phyloP scores from a whole-genome alignment of 495 filamentous ascomycete species.

The Symbiotaphrina buchneri region DNA sequence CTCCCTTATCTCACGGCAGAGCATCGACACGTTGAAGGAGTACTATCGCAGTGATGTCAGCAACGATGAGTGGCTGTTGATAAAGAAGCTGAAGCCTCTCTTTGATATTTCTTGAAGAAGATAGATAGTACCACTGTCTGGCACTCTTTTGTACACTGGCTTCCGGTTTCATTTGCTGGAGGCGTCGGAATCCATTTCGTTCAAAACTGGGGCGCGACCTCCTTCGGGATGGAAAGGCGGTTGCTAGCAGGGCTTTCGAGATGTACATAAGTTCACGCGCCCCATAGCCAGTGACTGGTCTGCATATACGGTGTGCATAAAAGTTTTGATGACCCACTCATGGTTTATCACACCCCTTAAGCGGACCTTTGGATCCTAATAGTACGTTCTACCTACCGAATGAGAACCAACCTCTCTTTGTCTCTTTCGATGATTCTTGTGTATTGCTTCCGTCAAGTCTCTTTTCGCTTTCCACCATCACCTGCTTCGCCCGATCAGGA shows the following conservation, averaged over 20 bases:
- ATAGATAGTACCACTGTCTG: too few relatives aligned
- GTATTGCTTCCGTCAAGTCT: conserved; percentile 1
- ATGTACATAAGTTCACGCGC: too few relatives aligned
- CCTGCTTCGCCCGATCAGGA: conserved; percentile 31
- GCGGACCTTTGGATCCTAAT: too few relatives aligned
- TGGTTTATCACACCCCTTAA: too few relatives aligned
- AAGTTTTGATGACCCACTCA: too few relatives aligned
- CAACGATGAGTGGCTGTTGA: conserved; percentile 80
- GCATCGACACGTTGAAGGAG: conserved; percentile 90
- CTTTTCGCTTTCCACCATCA: conserved; percentile 9
- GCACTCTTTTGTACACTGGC: background rate
- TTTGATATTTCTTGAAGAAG: conserved; percentile 60
- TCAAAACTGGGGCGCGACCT: too few relatives aligned
- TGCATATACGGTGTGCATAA: too few relatives aligned
- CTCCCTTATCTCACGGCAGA: conserved; percentile 61
- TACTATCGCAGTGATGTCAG: conserved; percentile 79
- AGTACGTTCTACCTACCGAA: conserved; percentile 45
- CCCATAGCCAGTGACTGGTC: too few relatives aligned
- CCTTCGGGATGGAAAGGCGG: too few relatives aligned
- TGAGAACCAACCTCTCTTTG: conserved; percentile 71
- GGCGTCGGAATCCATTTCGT: too few relatives aligned
- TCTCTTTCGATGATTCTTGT: conserved; percentile 27
- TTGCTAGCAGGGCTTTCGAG: too few relatives aligned
- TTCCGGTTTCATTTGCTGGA: background rate
- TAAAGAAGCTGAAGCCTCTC: conserved; percentile 82